phyloP scores from a whole-genome alignment of 148 eudicot species.

The Cornus suecica region DNA sequence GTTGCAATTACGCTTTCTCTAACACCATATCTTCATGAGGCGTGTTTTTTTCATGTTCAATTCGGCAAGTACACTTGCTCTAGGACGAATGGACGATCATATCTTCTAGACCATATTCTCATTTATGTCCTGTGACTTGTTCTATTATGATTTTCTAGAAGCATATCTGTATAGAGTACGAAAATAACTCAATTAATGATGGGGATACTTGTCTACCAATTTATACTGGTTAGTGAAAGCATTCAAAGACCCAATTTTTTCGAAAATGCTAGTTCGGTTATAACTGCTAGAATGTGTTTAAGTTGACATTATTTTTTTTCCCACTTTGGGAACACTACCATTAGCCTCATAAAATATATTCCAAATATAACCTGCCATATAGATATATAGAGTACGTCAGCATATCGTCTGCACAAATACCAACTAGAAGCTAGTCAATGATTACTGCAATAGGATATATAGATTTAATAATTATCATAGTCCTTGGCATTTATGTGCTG shows the following conservation, averaged over 20 bases:
- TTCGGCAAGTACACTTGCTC: no score
- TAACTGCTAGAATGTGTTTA: neutral
- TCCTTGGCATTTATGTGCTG: no score
- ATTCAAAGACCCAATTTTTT: neutral
- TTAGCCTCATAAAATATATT: slow-evolving; percentile 3
- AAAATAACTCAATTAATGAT: no score
- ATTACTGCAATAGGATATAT: neutral
- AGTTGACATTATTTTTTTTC: neutral
- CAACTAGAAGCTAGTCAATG: neutral
- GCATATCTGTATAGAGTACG: no score
- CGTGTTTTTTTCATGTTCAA: no score
- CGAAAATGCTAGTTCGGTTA: neutral
- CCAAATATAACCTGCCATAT: slow-evolving; percentile 4
- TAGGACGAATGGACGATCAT: neutral
- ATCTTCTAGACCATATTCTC: neutral
- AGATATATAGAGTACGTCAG: slow-evolving; percentile 1
- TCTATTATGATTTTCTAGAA: neutral
- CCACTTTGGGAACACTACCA: slow-evolving; percentile 3
- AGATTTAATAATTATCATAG: neutral
- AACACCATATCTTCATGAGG: neutral
- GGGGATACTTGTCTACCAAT: neutral
- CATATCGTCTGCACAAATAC: neutral
- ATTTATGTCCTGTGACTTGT: neutral
- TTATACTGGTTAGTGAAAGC: neutral
- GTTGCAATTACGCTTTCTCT: neutral